phyloP scores from a whole-genome alignment of 495 filamentous ascomycete species.

The Zalerion maritima region DNA sequence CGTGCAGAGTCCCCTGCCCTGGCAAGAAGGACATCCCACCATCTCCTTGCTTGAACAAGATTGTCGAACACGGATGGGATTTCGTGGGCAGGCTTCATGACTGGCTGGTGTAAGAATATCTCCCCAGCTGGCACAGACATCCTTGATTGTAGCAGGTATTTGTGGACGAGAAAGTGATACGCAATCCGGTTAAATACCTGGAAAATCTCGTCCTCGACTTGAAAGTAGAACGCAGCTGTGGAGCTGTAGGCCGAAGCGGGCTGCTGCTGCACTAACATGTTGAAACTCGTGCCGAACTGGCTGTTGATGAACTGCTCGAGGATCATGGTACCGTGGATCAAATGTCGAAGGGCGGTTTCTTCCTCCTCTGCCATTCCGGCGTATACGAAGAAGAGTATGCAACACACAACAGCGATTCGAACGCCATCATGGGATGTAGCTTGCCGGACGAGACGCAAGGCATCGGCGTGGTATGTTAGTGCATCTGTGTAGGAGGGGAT shows the following conservation, averaged over 20 bases:
- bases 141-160: no score
- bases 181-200: slow-evolving; percentile 12
- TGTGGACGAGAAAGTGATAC: no score
- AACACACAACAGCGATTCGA: slow-evolving; percentile 11
- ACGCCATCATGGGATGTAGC: slow-evolving; percentile 7
- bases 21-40: slow-evolving; percentile 12
- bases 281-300: neutral
- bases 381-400: slow-evolving; percentile 15
- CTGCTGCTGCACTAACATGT: neutral
- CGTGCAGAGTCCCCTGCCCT: no score
- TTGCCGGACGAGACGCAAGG: slow-evolving; percentile 8
- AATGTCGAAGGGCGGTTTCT: slow-evolving; percentile 12
- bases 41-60: slow-evolving; percentile 8
- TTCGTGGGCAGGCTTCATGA: no score
- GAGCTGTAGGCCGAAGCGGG: no score
- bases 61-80: slow-evolving; percentile 7
- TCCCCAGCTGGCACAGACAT: no score
- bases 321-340: slow-evolving; percentile 14
- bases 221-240: slow-evolving; percentile 1
- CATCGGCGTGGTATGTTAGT: slow-evolving; percentile 13
- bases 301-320: slow-evolving; percentile 10
- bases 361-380: slow-evolving; percentile 13
- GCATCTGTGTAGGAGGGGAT: slow-evolving; percentile 12
- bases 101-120: no score
- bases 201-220: slow-evolving; percentile 13